Conservation (phyloP, 2,329 filamentous ascomycete genomes). For the Colletotrichum karsti region DNA sequence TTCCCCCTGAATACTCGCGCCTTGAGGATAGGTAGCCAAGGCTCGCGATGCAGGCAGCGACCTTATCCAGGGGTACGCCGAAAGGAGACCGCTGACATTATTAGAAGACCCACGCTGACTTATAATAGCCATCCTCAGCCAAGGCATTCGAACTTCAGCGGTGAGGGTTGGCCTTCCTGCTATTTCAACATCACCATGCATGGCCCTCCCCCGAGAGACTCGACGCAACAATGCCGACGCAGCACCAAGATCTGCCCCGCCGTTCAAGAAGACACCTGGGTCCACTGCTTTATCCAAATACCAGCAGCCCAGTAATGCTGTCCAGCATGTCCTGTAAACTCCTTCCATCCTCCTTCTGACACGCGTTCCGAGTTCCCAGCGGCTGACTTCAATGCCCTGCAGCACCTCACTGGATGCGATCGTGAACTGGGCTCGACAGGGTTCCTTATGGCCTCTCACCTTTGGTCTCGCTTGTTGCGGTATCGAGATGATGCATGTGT, state of each 20-base stretch:
- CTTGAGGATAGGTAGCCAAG: too few relatives aligned
- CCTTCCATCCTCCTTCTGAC: not conserved
- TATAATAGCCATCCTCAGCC: too few relatives aligned
- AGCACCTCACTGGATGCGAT: slow-evolving; percentile 64
- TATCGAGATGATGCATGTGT: slow-evolving; percentile 72
- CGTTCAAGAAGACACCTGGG: not conserved
- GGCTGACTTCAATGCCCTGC: not conserved
- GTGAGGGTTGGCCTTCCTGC: not conserved
- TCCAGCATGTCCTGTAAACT: slow-evolving; percentile 32
- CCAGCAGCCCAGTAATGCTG: slow-evolving; percentile 1
- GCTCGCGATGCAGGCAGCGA: too few relatives aligned
- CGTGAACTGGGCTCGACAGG: slow-evolving; percentile 65
- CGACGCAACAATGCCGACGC: not conserved
- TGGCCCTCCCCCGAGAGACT: not conserved
- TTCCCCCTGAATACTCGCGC: too few relatives aligned
- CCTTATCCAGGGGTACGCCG: not conserved
- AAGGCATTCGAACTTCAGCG: too few relatives aligned
- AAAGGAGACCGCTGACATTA: too few relatives aligned
- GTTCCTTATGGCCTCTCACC: slow-evolving; percentile 68
- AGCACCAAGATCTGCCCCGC: not conserved
- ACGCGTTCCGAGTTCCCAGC: too few relatives aligned
- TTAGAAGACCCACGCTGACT: too few relatives aligned
- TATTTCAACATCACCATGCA: not conserved
- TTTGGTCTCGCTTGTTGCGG: slow-evolving; percentile 72
- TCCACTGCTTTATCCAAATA: not conserved